A percentile compares a stretch with the other conserved stretches of the same genome.
These are phyloP conservation scores for Lyophyllum atratum DNA, from an alignment of 768 basidiomycete genomes.

Conservation along the genomic window DNA sequence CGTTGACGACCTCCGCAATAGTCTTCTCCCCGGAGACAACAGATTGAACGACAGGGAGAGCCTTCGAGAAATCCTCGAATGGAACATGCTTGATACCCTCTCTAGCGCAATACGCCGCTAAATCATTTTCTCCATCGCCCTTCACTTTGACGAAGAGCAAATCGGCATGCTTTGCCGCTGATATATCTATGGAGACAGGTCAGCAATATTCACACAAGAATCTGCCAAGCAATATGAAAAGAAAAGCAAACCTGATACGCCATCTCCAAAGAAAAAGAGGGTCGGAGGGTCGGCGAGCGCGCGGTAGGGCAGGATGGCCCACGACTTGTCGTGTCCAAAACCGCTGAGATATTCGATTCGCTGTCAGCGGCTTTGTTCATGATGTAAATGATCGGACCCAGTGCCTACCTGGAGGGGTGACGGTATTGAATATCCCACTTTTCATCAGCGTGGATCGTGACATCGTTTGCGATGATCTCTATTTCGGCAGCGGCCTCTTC, in stretches of 20 bases:
- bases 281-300: constrained; percentile 68
- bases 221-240: not conserved
- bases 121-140: constrained; percentile 77
- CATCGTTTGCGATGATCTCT: constrained; percentile 94
- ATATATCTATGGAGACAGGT: constrained; percentile 62
- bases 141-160: constrained; percentile 93
- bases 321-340: constrained; percentile 96
- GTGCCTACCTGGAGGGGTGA: constrained; percentile 77
- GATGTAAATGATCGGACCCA: not conserved
- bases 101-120: constrained; percentile 78
- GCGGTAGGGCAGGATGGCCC: constrained; percentile 91
- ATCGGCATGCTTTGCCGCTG: constrained; percentile 91
- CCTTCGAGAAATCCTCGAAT: constrained; percentile 71
- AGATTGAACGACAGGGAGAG: constrained; percentile 57
- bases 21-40: constrained; percentile 75
- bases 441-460: constrained; percentile 60
- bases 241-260: constrained; percentile 76
- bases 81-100: constrained; percentile 79
- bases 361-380: not conserved
- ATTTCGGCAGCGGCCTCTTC: constrained; percentile 73
- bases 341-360: constrained; percentile 44
- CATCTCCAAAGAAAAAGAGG: constrained; percentile 97
- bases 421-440: constrained; percentile 85
- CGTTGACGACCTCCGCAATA: constrained; percentile 46
- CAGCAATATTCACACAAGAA: not conserved